phyloP scores from a whole-genome alignment of 1,284 basidiomycete species.

The Ganoderma resinaceum region DNA sequence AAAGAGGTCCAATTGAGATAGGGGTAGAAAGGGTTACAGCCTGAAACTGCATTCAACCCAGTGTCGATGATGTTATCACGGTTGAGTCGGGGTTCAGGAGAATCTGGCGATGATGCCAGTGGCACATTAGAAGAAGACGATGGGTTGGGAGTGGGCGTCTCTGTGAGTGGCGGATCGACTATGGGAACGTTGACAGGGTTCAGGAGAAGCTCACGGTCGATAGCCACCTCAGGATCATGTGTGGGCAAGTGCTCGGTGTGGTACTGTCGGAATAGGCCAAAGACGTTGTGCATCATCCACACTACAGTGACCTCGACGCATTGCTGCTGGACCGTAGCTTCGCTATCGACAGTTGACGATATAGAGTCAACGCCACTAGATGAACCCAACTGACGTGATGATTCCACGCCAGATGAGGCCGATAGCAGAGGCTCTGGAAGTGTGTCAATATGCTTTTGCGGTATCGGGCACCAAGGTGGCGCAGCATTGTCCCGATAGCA shows the following conservation, averaged over 20 bases:
- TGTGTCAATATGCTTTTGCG: not conserved
- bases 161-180: not conserved
- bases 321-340: not conserved
- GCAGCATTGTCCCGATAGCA: not conserved
- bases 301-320: not conserved
- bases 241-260: not conserved
- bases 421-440: not conserved
- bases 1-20: slow-evolving; percentile 18
- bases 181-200: not conserved
- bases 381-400: too few species aligned
- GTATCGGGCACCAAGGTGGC: not conserved
- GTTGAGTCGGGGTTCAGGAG: not conserved
- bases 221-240: not conserved
- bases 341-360: not conserved
- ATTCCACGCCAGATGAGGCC: not conserved
- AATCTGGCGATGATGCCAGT: not conserved
- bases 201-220: not conserved
- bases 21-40: not conserved
- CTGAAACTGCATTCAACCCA: not conserved
- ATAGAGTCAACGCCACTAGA: too few species aligned
- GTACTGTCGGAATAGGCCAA: slow-evolving; percentile 1
- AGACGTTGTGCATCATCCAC: not conserved
- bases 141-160: not conserved
- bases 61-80: not conserved
- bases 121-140: not conserved